Evolutionary conservation across 2,329 filamentous ascomycete species (phyloP).

Genomic region (Trichoderma breve): DNA sequence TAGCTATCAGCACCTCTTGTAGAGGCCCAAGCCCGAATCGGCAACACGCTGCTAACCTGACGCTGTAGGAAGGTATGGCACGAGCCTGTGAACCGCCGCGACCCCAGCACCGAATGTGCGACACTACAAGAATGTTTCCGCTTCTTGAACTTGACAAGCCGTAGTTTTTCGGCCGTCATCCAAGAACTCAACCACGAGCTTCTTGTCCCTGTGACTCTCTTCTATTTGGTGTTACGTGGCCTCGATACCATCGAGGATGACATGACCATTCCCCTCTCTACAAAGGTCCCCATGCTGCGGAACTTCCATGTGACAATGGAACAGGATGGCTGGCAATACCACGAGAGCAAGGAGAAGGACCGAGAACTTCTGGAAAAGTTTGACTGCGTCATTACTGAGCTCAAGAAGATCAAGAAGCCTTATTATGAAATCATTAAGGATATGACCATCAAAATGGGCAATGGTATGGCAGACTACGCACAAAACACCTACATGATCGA

Average conservation of each 20-base stretch:
- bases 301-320: slow-evolving; percentile 78
- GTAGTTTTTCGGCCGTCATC: slow-evolving; percentile 91
- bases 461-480: slow-evolving; percentile 97
- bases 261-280: slow-evolving; percentile 79
- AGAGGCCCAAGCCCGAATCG: not conserved
- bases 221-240: slow-evolving; percentile 89
- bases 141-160: slow-evolving; percentile 82
- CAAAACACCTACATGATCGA: slow-evolving; percentile 77
- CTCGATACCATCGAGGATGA: slow-evolving; percentile 99
- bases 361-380: slow-evolving; percentile 90
- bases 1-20: slow-evolving; percentile 24
- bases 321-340: slow-evolving; percentile 86
- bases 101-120: slow-evolving; percentile 69
- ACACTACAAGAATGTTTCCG: slow-evolving; percentile 81
- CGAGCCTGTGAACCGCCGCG: slow-evolving; percentile 83
- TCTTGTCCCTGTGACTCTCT: slow-evolving; percentile 81
- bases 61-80: slow-evolving; percentile 86
- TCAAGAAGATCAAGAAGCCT: slow-evolving; percentile 69
- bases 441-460: slow-evolving; percentile 91
- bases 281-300: slow-evolving; percentile 83
- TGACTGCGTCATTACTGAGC: slow-evolving; percentile 79
- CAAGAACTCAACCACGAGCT: slow-evolving; percentile 94
- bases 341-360: slow-evolving; percentile 91
- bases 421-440: slow-evolving; percentile 89
- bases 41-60: slow-evolving; percentile 24